phyloP scores from a whole-genome alignment of 306 rosid species.

The Myrica gale region DNA sequence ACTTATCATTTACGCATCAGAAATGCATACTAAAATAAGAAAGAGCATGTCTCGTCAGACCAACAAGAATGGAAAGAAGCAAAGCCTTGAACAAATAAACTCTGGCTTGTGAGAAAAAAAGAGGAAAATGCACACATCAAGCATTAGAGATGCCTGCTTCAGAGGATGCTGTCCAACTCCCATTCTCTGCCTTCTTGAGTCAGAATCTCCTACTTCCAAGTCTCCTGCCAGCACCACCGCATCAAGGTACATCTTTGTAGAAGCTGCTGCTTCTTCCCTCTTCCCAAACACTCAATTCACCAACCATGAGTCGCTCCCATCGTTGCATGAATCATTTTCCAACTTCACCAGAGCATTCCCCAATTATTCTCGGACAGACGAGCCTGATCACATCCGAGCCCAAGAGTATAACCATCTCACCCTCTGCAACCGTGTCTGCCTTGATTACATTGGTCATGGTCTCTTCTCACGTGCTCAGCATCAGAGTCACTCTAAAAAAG shows the following conservation, averaged over 20 bases:
- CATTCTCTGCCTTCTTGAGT: slow-evolving; percentile 32
- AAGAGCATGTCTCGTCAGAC: neutral
- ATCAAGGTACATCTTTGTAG: slow-evolving; percentile 33
- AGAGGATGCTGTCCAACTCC: slow-evolving; percentile 57
- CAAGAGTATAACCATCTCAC: slow-evolving; percentile 62
- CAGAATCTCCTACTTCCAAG: slow-evolving; percentile 26
- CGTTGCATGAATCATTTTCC: slow-evolving; percentile 49
- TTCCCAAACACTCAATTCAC: slow-evolving; percentile 56
- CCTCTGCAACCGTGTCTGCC: slow-evolving; percentile 56
- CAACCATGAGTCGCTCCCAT: slow-evolving; percentile 72
- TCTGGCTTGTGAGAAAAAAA: neutral
- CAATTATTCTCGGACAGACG: slow-evolving; percentile 33
- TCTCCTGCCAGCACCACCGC: slow-evolving; percentile 15
- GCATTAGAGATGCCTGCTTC: slow-evolving; percentile 47
- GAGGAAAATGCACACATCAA: slow-evolving; percentile 48
- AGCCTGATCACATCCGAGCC: slow-evolving; percentile 55
- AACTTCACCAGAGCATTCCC: slow-evolving; percentile 60
- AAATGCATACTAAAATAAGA: neutral
- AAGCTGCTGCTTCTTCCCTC: slow-evolving; percentile 52
- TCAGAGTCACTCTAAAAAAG: slow-evolving; percentile 18
- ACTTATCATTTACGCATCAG: slow-evolving; percentile 7
- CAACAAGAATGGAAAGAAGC: neutral
- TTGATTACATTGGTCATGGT: slow-evolving; percentile 74
- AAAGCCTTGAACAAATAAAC: neutral
- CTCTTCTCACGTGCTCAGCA: slow-evolving; percentile 70